These are phyloP conservation scores for Aureobasidium sp. DNA, from an alignment of 2,329 filamentous ascomycete species.

Conservation along the genomic window DNA sequence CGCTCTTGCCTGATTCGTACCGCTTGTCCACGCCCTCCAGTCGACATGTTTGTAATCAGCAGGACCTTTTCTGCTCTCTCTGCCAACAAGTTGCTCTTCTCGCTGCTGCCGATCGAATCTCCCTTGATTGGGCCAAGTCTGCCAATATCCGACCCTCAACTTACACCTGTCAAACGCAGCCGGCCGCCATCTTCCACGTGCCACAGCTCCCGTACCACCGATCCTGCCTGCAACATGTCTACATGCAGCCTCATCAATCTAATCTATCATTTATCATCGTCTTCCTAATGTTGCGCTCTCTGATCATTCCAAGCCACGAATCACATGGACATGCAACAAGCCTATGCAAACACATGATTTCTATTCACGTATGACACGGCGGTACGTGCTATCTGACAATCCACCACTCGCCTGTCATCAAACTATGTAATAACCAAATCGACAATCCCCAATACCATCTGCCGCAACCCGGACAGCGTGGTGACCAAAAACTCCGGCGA, in stretches of 20 bases:
- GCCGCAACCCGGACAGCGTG: neutral
- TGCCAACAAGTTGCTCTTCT: no score
- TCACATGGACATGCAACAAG: neutral
- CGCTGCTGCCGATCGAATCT: no score
- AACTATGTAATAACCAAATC: neutral
- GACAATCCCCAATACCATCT: slow-evolving; percentile 4
- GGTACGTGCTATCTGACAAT: no score
- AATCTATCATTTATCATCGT: no score
- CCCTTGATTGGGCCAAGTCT: no score
- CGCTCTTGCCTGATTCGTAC: slow-evolving; percentile 1
- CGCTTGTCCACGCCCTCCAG: neutral
- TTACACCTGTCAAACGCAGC: slow-evolving; percentile 5
- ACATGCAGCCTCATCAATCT: neutral
- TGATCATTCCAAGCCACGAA: no score
- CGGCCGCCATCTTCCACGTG: neutral
- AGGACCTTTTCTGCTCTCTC: neutral
- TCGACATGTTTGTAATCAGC: neutral
- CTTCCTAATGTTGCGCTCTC: no score
- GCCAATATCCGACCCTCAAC: neutral
- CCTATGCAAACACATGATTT: neutral
- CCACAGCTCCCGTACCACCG: no score
- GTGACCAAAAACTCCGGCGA: slow-evolving; percentile 13
- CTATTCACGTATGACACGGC: slow-evolving; percentile 3
- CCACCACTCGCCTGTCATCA: neutral
- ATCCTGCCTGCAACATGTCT: neutral